Base-by-base conservation (phyloP, 2,329 filamentous ascomycete species). In the Xylaria sp. region DNA sequence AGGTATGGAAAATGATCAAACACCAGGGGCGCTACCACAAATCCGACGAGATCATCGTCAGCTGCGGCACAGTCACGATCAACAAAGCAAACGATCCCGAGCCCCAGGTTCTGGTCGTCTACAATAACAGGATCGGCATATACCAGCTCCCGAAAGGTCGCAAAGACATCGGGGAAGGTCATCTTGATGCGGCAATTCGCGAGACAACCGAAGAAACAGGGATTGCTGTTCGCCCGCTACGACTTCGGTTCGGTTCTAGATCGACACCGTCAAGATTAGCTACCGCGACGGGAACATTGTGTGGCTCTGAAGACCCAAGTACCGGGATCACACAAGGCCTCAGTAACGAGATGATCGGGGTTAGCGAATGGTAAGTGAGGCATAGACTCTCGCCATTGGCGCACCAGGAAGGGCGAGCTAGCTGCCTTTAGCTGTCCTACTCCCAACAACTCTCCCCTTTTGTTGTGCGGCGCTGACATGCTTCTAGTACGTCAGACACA, bases 141-240 rank as follows among this genome's bases (percentile, higher is more conserved):
- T 78, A 74, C 67, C 80, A 82, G 69, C 73, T 83, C 6, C 80
- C 80, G 49, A 82, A 83, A 67, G 80, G 81, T 47, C 76, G 80
- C 62, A 81, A 81, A 68, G 78, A 82, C 67, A 77, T 83, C 43
- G 75, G 74, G 56, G 80, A 83, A 64, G 74, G 73, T 62, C 71
- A 80, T 33, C 74, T 77, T 25, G 70, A 70, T 2, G 74, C 80
- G 0, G 81, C 80, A 11, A 63, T 83, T 13, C 78, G 80, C 27
- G 81, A 83, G 68, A 81, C 80, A 0, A 73, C 73, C 43, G 81
- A 83, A 63, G 81, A 83, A 67, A 81, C 80, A 6, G 81, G 81
- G 4, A 71, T 81, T n/a, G 68, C 58, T 4, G 77, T 77, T 33
- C 67, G 64, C 11, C 74, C 79, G 0, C 64, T 82, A 31, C 69